Evolutionary conservation across 2,329 filamentous ascomycete genomes (phyloP), one percentile per base, ranked within the genome.

Genomic region (Helicocarpus griseus): DNA sequence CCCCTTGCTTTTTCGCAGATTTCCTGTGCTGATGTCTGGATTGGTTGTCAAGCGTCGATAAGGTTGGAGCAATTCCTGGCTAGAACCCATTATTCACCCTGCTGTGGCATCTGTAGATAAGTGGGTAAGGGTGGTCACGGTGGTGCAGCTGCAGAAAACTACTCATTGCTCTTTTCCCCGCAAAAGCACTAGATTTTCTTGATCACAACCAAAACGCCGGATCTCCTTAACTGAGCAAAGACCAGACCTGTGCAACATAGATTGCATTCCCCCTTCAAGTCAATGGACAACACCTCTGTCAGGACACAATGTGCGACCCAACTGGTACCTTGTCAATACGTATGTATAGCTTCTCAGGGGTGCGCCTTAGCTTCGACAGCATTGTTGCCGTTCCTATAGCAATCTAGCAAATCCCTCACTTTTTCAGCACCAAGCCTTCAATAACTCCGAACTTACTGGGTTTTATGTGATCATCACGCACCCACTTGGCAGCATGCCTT

Each of bases 371-470:
- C 52, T 48, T 61, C 77, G 14, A 58, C 41, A n/a, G 53, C 60
- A 38, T 47, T 39, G 54, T 65, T 64, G 14, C 65, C 66, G 58
- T 70, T 65, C 22, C 63, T 53, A 60, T 71, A 72, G 13, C 56
- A 57, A 62, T 73, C 69, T 48, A 73, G 52, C 7, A 66, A 61
- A 45, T 61, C 58, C 56, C 73, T 72, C 4, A 69, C 64, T 50
- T 62, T 64, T 5, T 60, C 63, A 3, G 58, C 60, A 50, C 62
- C 51, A 69, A 54, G 0, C 65, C 69, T 35, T 70, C 51, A 26
- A 67, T 60, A 11, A 67, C 61, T 6, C 54, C 58, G 59, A 60
- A 70, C 17, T 46, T 50, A 14, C 59, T 41, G 14, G 67, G 61
- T 54, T 55, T 61, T 31, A 73, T 59, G 50, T 64, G 54, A 2